These are phyloP conservation scores for Aspergillus pseudoglaucus DNA, from an alignment of 2,329 filamentous ascomycete genomes.

Conservation along the genomic window DNA sequence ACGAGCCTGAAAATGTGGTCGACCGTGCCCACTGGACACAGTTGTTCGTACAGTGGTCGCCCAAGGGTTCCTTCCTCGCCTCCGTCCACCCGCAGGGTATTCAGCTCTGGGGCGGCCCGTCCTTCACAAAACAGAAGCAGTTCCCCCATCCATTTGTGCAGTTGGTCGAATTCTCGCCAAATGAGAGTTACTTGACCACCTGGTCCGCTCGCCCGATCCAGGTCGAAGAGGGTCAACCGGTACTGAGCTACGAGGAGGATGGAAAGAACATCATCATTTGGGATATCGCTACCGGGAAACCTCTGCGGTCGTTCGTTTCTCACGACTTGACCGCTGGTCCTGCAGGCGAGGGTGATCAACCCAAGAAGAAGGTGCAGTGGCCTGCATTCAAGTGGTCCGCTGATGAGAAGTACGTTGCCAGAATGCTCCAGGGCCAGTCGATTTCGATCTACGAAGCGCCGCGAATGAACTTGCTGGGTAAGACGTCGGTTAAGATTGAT, in stretches of 20 bases:
- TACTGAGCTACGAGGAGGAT: conserved; percentile 85
- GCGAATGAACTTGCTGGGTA: conserved; percentile 82
- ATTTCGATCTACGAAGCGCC: conserved; percentile 90
- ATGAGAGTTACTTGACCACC: conserved; percentile 87
- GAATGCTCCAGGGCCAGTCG: conserved; percentile 77
- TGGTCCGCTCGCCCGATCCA: conserved; percentile 94
- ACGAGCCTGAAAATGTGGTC: conserved; percentile 77
- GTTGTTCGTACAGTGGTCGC: conserved; percentile 96
- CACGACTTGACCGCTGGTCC: conserved; percentile 61
- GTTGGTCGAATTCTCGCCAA: conserved; percentile 89
- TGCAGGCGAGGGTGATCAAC: conserved; percentile 54
- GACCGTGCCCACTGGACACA: conserved; percentile 97
- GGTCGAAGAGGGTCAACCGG: conserved; percentile 79
- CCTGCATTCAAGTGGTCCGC: conserved; percentile 99
- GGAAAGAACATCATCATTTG: conserved; percentile 99
- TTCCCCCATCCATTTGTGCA: conserved; percentile 96
- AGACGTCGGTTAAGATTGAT: conserved; percentile 90
- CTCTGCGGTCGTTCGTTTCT: conserved; percentile 87
- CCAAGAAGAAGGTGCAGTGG: conserved; percentile 94
- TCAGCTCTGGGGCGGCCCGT: conserved; percentile 88
- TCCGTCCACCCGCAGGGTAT: conserved; percentile 95
- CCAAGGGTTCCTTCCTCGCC: conserved; percentile 84
- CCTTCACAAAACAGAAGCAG: conserved; percentile 83
- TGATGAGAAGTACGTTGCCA: conserved; percentile 93
- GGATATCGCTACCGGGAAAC: conserved; percentile 85